Evolutionary conservation across 1,284 basidiomycete genomes (phyloP).

Genomic region (Neotropicomus parvogracilis): DNA sequence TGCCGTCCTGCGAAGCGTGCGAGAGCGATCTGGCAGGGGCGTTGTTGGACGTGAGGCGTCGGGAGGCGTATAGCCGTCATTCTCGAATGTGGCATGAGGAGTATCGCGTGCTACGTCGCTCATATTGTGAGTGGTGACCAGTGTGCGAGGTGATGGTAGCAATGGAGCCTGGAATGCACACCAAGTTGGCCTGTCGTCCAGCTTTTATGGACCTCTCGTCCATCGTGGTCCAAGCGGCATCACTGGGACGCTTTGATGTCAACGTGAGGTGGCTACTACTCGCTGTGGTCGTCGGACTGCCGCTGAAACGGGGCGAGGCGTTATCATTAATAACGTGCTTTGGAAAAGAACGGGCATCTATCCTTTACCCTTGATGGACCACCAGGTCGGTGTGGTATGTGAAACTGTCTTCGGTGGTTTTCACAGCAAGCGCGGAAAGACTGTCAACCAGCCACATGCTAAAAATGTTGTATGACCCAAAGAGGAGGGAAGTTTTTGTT

Average conservation of each 20-base stretch:
- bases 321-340: neutral
- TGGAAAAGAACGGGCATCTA: neutral
- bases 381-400: too few species aligned
- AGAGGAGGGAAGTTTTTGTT: too few species aligned
- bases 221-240: slow-evolving; percentile 7
- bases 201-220: slow-evolving; percentile 7
- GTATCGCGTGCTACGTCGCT: neutral
- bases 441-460: too few species aligned
- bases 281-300: neutral
- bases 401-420: too few species aligned
- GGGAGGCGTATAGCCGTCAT: neutral
- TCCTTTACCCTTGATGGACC: neutral
- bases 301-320: neutral
- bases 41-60: slow-evolving; percentile 6
- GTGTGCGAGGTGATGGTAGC: neutral
- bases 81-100: neutral
- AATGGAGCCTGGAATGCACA: neutral
- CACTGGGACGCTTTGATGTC: slow-evolving; percentile 6
- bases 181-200: neutral
- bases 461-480: too few species aligned
- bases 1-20: slow-evolving; percentile 16
- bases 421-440: too few species aligned
- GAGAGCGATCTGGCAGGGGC: slow-evolving; percentile 8
- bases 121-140: neutral
- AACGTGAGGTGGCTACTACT: neutral